Evolutionary conservation across 2,329 filamentous ascomycete genomes (phyloP), one percentile per base, ranked within the genome.

Genomic region (Amauroascus niger): DNA sequence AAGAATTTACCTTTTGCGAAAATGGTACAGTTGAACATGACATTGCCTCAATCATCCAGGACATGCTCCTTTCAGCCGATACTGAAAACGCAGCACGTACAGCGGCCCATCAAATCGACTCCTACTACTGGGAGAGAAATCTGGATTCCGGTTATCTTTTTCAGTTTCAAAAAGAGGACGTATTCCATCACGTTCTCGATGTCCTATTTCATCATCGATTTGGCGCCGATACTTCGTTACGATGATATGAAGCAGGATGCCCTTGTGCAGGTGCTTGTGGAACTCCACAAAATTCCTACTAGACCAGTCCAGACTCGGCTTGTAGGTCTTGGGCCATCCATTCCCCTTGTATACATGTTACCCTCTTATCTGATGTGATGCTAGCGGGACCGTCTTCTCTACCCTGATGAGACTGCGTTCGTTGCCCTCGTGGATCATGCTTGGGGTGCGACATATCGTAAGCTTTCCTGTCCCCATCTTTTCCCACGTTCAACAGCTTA

Each of bases 41-140:
- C 22, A 16, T 55, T 28, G 39, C 22, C 7, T 7, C 33, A 22
- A 55, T 55, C 28, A 47, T 55, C 16, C 30, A 51, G 28, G 33
- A 45, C n/a, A 35, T 52, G 20, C 48, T 55, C 20, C 28, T 52
- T 7, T 49, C 33, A 39, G 11, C 13, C 16, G 35, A 28, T 11
- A 3, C 6, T 9, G 26, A 49, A 8, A n/a, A n/a, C n/a, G 30
- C 32, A n/a, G 16, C 47, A n/a, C 40, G 8, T 28, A 20, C 26
- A 9, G 30, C 48, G 14, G 53, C 48, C 26, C n/a, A 33, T 28
- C 8, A 39, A 39, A 30, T 52, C 11, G 40, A 49, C 16, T 20
- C 37, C 14, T 51, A 55, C 40, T 52, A 51, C 20, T 52, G 53
- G 53, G 49, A 52, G 6, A 28, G 47, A 33, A 47, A 41, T 28